Evolutionary conservation across 768 basidiomycete genomes (phyloP), one percentile per base, ranked within the genome.

Genomic region (Tulasnella sp.): DNA sequence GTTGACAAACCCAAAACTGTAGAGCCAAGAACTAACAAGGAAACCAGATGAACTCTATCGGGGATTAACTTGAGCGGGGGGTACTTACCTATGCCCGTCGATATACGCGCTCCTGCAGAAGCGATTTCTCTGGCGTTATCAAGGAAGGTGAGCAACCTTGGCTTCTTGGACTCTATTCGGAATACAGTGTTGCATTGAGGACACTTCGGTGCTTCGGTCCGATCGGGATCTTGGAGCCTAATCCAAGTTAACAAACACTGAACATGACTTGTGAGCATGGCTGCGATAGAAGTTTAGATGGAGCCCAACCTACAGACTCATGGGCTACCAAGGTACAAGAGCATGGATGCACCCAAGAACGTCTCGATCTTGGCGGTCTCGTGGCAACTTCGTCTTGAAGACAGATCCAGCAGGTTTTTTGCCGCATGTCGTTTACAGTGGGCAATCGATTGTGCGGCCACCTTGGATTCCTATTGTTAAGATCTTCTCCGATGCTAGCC

Each of bases 391-490:
- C 49, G 5, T 51, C 49, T n/a, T 51, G 39, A 15, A 39, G 5
- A 29, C 49, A 51, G 16, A 51, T 51, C 49, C 49, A 51, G 44
- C 49, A 51, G 29, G 44, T 29, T 51, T 51, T 51, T 9, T 51
- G 41, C 25, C 40, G 37, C 12, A 51, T 31, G 20, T 51, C 39
- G 49, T 51, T 41, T 20, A 51, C 49, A 12, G 15, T 24, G 8
- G 49, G 49, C 19, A 31, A 32, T 0, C 19, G 25, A 28, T 16
- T 28, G 16, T 43, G 41, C 10, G 15, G 41, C 49, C 49, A 51
- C 33, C 19, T 6, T 24, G 24, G 12, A n/a, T 13, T 40, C 32
- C 20, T 32, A 8, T 20, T 24, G 47, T 13, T 8, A 22, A 9
- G 40, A 16, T 19, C 16, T 41, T 51, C 25, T 25, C n/a, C n/a